Evolutionary conservation across 1,284 basidiomycete species (phyloP), one percentile per base, ranked within the genome.

Genomic region (Apiotrichum brassicae): DNA sequence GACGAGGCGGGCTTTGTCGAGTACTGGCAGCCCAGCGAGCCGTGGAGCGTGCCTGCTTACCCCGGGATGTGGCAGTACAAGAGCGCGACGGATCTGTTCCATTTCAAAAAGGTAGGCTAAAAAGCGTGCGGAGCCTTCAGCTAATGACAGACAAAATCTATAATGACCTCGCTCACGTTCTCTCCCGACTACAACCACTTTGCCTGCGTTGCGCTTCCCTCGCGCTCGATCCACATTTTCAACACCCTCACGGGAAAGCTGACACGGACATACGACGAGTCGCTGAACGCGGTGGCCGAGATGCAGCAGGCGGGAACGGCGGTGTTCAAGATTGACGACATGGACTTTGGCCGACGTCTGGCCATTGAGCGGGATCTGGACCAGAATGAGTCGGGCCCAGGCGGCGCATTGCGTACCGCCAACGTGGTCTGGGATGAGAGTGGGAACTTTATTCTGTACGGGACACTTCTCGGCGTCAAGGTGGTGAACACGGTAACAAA

Each of bases 281-380:
- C 88, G 0, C 77, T 98, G 0, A 76, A 81, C 4, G 92, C 94
- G 0, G 85, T 92, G 28, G 87, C 93, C 64, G 92, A 97, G 69
- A 97, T 97, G 92, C 90, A 94, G 68, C 90, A 93, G 70, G 89
- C 88, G 1, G 90, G 89, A 2, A 93, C 90, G 7, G 84, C 88
- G 0, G 81, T 90, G 18, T 89, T 86, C 74, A 86, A 84, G 65
- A 82, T 98, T 11, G 95, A 99, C 57, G 92, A 97, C 71, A 99
- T 99, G 94, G 95, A 99, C 69, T 97, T 99, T 65, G 94, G 95
- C n/a, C 78, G 95, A 50, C 79, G 95, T 11, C 77, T 98, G 42
- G 95, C 95, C 1, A 77, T 85, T 14, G 95, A 99, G 72, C 80
- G 88, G 53, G 94, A 98, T 64, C 73, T 99, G 41, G 90, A 97